Percentiles rank a stretch among this genome's conserved stretches.
phyloP scores from a whole-genome alignment of 23 red algal genomes.

The Porphyridium purpureum region DNA sequence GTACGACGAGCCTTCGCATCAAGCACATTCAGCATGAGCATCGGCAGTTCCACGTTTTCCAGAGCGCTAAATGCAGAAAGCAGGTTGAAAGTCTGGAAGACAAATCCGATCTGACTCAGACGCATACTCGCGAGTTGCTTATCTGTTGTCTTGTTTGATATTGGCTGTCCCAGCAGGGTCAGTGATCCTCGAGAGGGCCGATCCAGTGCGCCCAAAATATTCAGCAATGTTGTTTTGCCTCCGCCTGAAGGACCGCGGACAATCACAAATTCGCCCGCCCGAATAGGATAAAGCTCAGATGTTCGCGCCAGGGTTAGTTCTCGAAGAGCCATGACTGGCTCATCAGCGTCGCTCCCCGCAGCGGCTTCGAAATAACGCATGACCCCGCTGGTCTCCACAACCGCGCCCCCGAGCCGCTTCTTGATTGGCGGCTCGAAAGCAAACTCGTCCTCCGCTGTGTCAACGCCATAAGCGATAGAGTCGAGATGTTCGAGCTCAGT shows the following conservation, averaged over 20 bases:
- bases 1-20: neutral
- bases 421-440: too few relatives aligned
- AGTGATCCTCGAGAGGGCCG: neutral
- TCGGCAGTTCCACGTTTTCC: slow-evolving; percentile 22
- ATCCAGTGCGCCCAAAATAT: neutral
- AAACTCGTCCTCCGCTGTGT: too few relatives aligned
- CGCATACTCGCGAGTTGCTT: slow-evolving; percentile 1
- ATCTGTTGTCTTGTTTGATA: neutral
- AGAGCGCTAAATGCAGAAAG: neutral
- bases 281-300: slow-evolving; percentile 7
- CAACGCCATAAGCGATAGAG: too few relatives aligned
- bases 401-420: too few relatives aligned
- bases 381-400: too few relatives aligned
- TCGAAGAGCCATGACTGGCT: too few relatives aligned
- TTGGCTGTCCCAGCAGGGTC: neutral
- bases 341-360: too few relatives aligned
- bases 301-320: too few relatives aligned
- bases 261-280: slow-evolving; percentile 13
- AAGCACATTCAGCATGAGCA: neutral
- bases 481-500: too few relatives aligned
- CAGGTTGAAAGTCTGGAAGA: slow-evolving; percentile 5
- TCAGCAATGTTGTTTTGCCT: neutral
- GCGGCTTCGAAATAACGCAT: too few relatives aligned
- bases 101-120: slow-evolving; percentile 9
- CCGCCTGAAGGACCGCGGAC: slow-evolving; percentile 8